Evolutionary conservation across 1,284 basidiomycete species (phyloP), one percentile per base, ranked within the genome.

Genomic region (Paramarasmius palmivorus): DNA sequence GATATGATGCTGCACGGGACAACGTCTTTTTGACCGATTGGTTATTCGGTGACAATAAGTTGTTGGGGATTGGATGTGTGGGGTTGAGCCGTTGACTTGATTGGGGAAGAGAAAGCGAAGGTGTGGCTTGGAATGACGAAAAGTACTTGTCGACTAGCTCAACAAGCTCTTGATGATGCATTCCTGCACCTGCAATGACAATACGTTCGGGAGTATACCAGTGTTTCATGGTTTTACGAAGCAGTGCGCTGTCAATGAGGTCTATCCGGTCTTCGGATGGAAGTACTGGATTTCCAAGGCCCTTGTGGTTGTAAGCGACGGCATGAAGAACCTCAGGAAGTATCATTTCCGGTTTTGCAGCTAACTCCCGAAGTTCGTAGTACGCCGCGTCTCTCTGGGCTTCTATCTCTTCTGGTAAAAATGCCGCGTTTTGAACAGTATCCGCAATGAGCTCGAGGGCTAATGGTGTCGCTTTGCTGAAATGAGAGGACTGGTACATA

Each of bases 401-500:
- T 47, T 86, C 86, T 37, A 99, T 76, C 71, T 98, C 96, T 54
- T 92, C 90, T 0, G 79, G 74, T 5, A 84, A 71, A 63, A 98
- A 86, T 1, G 85, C 72, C 2, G 96, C 86, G 65, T 95, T 85
- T 52, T 90, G 79, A 52, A 94, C 88, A 6, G 95, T 97, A 69
- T 98, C 95, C 32, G 95, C 84, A 56, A 99, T 92, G 58, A 99
- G 81, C 32, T 89, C 89, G 53, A 99, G 70, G 6, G 95, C 93
- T 15, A 87, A 78, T 4, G 88, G 84, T 1, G 95, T 91, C 40
- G 87, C 87, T 60, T 88, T 79, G 61, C 93, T 88, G 70, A 96
- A 97, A 65, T 98, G 91, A 44, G 93, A 93, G 15, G 96, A 95
- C 73, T 98, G 96, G 71, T 98, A 99, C 92, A 98, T 95, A 71